Conservation (phyloP, 108 stramenopile genomes). For the Pseudonitzschia delicatissima region DNA sequence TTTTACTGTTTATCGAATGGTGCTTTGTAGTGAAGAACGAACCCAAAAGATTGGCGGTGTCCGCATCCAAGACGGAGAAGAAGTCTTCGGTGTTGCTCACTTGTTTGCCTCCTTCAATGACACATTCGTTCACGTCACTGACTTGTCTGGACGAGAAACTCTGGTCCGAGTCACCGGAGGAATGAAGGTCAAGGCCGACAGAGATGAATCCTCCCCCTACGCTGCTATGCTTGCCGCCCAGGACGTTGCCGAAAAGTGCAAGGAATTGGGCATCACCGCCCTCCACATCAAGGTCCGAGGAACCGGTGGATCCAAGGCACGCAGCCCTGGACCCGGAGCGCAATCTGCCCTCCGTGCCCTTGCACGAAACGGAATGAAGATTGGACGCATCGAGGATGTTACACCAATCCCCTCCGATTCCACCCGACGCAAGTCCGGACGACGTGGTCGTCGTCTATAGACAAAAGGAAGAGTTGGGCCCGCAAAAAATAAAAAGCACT, state of each 20-base stretch:
- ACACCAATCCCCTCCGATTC: conserved; percentile 99
- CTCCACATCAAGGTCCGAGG: conserved; percentile 99
- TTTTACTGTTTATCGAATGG: too few relatives aligned
- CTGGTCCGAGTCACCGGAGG: conserved; percentile 99
- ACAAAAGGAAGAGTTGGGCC: background rate
- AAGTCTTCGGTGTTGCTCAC: conserved; percentile 99
- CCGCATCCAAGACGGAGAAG: conserved; percentile 85
- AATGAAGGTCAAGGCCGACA: conserved; percentile 99
- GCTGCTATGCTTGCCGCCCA: conserved; percentile 99
- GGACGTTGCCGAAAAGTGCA: conserved; percentile 95
- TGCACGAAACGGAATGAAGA: conserved; percentile 98
- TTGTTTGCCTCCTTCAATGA: conserved; percentile 99
- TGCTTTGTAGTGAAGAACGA: conserved; percentile 20
- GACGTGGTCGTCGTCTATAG: conserved; percentile 99
- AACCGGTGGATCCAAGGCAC: conserved; percentile 97
- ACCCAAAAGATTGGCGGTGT: conserved; percentile 48
- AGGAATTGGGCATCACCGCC: conserved; percentile 98
- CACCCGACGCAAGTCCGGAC: conserved; percentile 97
- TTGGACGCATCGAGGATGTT: conserved; percentile 99
- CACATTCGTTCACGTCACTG: conserved; percentile 99
- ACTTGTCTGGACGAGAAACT: conserved; percentile 99
- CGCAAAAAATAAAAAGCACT: conserved; percentile 8
- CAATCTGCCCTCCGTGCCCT: conserved; percentile 97
- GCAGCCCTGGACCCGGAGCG: conserved; percentile 98
- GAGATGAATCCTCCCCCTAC: conserved; percentile 99